Conservation (phyloP, 2,329 filamentous ascomycete genomes). For the Diaporthe vaccinii region DNA sequence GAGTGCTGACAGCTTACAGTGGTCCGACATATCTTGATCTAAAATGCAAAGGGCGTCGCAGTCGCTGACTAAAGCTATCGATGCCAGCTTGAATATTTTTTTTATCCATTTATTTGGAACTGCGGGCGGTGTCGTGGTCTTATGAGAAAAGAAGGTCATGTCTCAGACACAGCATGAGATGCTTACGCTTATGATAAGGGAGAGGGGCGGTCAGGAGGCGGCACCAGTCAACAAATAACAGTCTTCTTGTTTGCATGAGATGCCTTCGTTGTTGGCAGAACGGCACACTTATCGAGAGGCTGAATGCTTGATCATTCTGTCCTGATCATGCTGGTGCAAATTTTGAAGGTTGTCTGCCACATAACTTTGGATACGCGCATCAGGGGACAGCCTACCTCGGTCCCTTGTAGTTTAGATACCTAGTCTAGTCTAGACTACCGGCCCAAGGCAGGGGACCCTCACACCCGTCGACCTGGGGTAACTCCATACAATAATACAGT, state of each 20-base stretch:
- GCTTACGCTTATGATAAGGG: background rate
- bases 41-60: background rate
- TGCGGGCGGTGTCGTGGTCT: background rate
- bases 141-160: background rate
- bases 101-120: background rate
- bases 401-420: too few species aligned
- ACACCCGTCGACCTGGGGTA: background rate
- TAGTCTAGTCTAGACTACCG: background rate
- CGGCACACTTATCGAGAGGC: background rate
- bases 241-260: background rate
- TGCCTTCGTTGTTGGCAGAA: background rate
- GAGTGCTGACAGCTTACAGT: constrained; percentile 26
- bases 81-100: background rate
- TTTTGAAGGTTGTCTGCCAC: background rate
- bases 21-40: constrained; percentile 38
- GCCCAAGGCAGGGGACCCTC: background rate
- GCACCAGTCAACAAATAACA: background rate
- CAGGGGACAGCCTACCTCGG: background rate
- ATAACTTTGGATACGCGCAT: background rate
- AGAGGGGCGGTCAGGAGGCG: background rate
- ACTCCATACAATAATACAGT: background rate
- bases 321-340: background rate
- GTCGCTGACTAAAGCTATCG: background rate
- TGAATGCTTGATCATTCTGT: background rate
- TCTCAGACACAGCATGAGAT: constrained; percentile 9